A percentile compares a stretch with the other conserved stretches of the same genome.
Evolutionary conservation across 495 filamentous ascomycete species (phyloP).

Genomic region (Astrothelium subdiscretum): DNA sequence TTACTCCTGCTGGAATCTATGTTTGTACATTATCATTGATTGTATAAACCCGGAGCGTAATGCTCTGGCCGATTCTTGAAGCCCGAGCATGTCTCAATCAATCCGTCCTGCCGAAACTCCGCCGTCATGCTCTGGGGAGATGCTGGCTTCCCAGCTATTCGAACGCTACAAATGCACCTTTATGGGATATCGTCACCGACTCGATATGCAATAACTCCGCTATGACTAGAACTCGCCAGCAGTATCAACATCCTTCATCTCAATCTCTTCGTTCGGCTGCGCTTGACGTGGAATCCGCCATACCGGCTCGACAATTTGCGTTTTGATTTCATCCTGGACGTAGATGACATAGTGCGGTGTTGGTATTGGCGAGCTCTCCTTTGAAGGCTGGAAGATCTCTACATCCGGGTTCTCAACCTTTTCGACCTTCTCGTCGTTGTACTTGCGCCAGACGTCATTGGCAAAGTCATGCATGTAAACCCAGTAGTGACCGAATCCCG

Average conservation of each 20-base stretch:
- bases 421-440: constrained; percentile 79
- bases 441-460: constrained; percentile 73
- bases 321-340: constrained; percentile 51
- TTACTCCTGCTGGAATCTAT: too few relatives aligned
- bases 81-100: too few relatives aligned
- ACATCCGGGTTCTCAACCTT: constrained; percentile 18
- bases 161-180: neutral
- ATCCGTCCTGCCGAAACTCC: too few relatives aligned
- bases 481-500: constrained; percentile 80
- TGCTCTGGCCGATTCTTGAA: too few relatives aligned
- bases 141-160: neutral
- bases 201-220: neutral
- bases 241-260: neutral
- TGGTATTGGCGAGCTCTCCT: constrained; percentile 36
- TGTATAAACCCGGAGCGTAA: too few relatives aligned
- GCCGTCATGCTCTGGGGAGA: neutral
- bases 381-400: constrained; percentile 49
- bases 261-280: neutral
- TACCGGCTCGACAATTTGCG: constrained; percentile 50
- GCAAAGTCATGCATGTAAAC: constrained; percentile 90
- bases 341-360: constrained; percentile 90
- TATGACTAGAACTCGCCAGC: neutral
- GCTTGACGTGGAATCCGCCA: constrained; percentile 31
- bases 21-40: too few relatives aligned
- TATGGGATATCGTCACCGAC: neutral